These are phyloP conservation scores for Silene uniflora DNA, from an alignment of 148 eudicot species.

Conservation along the genomic window DNA sequence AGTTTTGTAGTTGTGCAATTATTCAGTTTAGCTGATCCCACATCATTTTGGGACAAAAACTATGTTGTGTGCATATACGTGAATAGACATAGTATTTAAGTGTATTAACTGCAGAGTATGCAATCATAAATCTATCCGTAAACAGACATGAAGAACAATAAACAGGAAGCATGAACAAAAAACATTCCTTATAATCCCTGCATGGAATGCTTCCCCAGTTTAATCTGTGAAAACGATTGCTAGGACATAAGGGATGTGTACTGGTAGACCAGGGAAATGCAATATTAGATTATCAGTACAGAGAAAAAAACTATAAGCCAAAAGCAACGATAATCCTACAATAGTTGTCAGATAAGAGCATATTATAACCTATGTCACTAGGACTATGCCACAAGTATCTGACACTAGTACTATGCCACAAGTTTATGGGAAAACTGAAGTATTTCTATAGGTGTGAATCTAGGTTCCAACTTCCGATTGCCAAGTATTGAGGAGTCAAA, in stretches of 20 bases:
- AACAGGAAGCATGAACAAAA: background rate
- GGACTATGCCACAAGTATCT: background rate
- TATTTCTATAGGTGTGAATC: background rate
- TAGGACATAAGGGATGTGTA: background rate
- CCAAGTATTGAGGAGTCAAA: background rate
- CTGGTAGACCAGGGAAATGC: background rate
- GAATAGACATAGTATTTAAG: background rate
- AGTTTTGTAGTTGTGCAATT: too few species aligned
- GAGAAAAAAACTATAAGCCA: background rate
- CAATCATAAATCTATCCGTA: background rate
- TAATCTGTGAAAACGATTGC: background rate
- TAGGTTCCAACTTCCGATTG: background rate
- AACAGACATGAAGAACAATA: background rate
- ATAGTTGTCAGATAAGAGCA: background rate
- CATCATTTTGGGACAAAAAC: background rate
- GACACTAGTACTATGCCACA: background rate
- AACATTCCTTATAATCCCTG: background rate
- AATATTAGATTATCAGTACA: background rate
- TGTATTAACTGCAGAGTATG: conserved; percentile 5
- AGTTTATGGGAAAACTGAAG: background rate
- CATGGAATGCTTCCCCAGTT: background rate
- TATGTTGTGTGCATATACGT: background rate
- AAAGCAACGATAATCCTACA: background rate
- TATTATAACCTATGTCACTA: background rate
- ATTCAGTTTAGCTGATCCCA: background rate